Evolutionary conservation across 305 asterid genomes (phyloP).

Genomic region (Andrographis paniculata): DNA sequence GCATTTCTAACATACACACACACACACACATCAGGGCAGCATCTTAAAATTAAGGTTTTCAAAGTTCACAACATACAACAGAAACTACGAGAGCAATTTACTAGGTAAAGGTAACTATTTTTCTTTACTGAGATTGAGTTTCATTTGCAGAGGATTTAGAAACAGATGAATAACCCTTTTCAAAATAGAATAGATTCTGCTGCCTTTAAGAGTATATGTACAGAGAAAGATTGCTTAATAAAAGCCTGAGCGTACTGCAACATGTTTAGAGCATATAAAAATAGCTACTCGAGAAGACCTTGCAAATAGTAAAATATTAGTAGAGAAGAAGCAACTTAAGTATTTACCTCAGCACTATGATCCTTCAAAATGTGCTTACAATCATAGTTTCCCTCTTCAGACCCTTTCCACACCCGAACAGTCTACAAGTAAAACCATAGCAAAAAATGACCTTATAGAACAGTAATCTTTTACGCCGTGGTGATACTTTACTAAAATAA

Average conservation of each 20-base stretch:
- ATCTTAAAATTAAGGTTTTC: constrained; percentile 6
- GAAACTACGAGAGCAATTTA: neutral
- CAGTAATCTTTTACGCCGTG: too few relatives aligned
- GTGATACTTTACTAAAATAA: too few relatives aligned
- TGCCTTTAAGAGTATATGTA: neutral
- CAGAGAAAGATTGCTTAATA: constrained; percentile 4
- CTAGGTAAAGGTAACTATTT: neutral
- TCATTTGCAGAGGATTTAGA: neutral
- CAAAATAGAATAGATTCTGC: neutral
- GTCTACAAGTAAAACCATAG: constrained; percentile 46
- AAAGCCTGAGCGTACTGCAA: neutral
- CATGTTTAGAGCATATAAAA: constrained; percentile 2
- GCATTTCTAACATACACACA: neutral
- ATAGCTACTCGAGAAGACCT: constrained; percentile 1
- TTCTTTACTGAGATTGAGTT: neutral
- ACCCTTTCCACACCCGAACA: constrained; percentile 85
- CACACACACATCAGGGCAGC: constrained; percentile 1
- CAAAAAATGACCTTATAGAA: neutral
- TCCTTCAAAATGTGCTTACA: constrained; percentile 73
- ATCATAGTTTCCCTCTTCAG: constrained; percentile 65
- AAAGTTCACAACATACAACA: neutral
- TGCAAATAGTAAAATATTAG: neutral
- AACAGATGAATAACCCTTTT: too few relatives aligned
- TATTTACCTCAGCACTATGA: constrained; percentile 80
- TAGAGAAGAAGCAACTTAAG: constrained; percentile 7